Conservation (phyloP, 768 basidiomycete species). For the Pulveroboletus frians region DNA sequence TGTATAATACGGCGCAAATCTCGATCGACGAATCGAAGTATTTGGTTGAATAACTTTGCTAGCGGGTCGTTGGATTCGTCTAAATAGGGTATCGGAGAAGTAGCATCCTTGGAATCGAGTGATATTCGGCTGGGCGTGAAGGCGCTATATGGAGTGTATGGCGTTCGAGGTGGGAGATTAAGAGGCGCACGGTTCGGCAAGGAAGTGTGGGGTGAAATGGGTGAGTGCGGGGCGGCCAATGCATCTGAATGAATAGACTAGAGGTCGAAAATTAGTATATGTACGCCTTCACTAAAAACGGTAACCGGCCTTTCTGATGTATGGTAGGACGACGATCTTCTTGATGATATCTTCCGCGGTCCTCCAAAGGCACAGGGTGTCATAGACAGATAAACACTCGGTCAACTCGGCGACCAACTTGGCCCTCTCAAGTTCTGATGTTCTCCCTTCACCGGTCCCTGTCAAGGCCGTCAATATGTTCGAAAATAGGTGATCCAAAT, state of each 20-base stretch:
- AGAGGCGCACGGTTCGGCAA: constrained; percentile 30
- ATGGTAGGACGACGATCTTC: constrained; percentile 63
- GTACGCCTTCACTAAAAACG: not conserved
- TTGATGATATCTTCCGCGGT: constrained; percentile 86
- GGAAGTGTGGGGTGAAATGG: constrained; percentile 73
- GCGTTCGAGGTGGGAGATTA: constrained; percentile 44
- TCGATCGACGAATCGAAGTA: constrained; percentile 75
- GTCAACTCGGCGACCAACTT: constrained; percentile 62
- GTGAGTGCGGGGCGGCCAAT: constrained; percentile 63
- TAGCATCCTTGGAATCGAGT: constrained; percentile 28
- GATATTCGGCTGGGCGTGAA: constrained; percentile 40
- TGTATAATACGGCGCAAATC: constrained; percentile 73
- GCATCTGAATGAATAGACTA: constrained; percentile 75
- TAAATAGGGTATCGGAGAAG: constrained; percentile 46
- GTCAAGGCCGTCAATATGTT: constrained; percentile 51
- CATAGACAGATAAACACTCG: constrained; percentile 78
- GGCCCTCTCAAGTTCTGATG: constrained; percentile 58
- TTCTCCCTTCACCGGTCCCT: constrained; percentile 43
- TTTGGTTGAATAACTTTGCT: constrained; percentile 71
- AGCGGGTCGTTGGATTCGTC: constrained; percentile 67
- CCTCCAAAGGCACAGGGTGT: constrained; percentile 72
- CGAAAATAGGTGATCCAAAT: constrained; percentile 79
- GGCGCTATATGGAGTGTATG: constrained; percentile 49
- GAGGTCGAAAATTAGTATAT: constrained; percentile 1
- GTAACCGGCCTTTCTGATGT: constrained; percentile 64